Base-by-base conservation (phyloP, 2,329 filamentous ascomycete genomes). In the Aspergillus pseudoterreus region DNA sequence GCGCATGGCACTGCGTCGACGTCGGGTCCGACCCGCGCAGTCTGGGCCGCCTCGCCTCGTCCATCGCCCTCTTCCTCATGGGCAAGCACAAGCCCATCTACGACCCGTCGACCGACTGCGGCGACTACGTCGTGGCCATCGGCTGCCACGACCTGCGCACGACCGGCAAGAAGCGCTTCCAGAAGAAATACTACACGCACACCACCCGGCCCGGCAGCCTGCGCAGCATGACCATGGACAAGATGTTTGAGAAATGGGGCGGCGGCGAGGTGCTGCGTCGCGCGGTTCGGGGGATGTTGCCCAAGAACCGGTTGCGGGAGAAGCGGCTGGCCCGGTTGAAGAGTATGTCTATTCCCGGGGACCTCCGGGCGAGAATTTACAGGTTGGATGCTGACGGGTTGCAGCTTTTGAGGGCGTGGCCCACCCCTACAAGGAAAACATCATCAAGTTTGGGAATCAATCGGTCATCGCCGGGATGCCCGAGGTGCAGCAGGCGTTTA, bases 31-130 rank as follows among this genome's bases (percentile, higher is more conserved):
- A 84, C 17, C 80, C 84, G 15, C 90, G 91, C 12, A 85, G 90
- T n/a, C 86, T 96, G 38, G 92, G 92, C 62, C 90, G 92, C 39
- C 81, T 96, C 47, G 92, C 92, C 55, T 90, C 87, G 48, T 85
- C 87, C 57, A 96, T 96, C 71, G 92, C 92, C 56, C 79, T 86
- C 49, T 80, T 90, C 54, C 84, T 96, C 47, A 96, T 97, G 92
- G 94, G 94, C 76, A 99, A 99, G 80, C 88, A 99, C 82, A 99
- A 99, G 77, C 94, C 94, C 19, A 96, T 94, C 72, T 99, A 85
- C 77, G 90, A 97, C 75, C 94, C 94, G 1, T 96, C 91, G 19
- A 96, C 92, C 55, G 94, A 99, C 80, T 97, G 94, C 80, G 94
- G 94, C 63, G 94, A 99, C 83, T 99, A 99, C 73, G 92, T 99